Base-by-base conservation (phyloP, 1,139 yeast species). In the Zygoascus meyerae region DNA sequence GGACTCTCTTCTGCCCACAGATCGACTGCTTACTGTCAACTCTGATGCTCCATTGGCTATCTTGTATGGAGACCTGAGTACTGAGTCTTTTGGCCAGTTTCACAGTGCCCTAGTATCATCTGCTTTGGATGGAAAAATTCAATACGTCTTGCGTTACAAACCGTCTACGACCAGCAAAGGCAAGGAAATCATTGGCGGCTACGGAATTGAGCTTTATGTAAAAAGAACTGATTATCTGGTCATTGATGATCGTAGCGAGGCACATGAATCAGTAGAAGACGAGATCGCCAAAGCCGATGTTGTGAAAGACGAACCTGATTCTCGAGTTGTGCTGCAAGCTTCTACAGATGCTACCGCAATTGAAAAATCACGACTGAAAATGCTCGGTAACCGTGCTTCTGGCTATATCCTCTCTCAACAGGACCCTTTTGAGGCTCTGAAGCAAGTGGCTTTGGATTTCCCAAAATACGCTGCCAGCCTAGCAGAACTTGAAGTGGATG, bases 101-200 rank as follows among this genome's bases (percentile, higher is more conserved):
- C 81, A 86, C 54, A 63, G 70, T 18, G 75, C 78, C 48, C 66
- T 92, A 48, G 73, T 72, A 51, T 75, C 76, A 40, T 79, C 83
- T 48, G 84, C 95, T 0, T 60, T 67, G 7, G 63, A 69, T 1
- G 94, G 86, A 0, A 85, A 86, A 57, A 63, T 89, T 30, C 73
- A 86, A 48, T 83, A 86, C 61, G 75, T 82, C 2, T 78, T 95
- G 83, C 74, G 97, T 55, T 83, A 86, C 56, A 71, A 78, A 6
- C 78, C 80, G 0, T 46, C 63, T 2, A 33, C 45, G 2, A 40
- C 39, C n/a, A 28, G 32, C 2, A 42, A 44, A 1, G 47, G 40
- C 17, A 57, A 21, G 52, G 60, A 7, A 79, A 42, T 57, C 0
- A 60, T 85, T 30, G 59, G 77, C 8, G 95, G 94, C 0, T 86